Evolutionary conservation across 129 eudicot genomes (phyloP).

Genomic region (Gnaphalium uliginosum): DNA sequence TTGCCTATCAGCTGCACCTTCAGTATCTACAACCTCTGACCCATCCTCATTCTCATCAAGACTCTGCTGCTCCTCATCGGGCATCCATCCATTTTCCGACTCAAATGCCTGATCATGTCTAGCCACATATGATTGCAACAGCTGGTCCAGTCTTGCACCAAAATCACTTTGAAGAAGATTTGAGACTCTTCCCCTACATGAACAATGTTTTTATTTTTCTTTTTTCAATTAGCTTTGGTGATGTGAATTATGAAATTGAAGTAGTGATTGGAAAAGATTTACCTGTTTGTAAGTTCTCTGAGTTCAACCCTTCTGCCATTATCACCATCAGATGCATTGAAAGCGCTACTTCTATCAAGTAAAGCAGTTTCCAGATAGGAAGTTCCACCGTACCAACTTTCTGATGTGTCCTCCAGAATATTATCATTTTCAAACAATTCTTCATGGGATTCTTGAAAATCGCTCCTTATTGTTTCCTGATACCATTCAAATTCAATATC

Average conservation of each 20-base stretch:
- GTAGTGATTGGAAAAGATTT: conserved; percentile 4
- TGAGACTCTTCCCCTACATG: conserved; percentile 78
- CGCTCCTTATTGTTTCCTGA: conserved; percentile 34
- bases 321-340: conserved; percentile 58
- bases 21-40: conserved; percentile 29
- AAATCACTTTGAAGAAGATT: conserved; percentile 91
- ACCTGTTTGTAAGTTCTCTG: conserved; percentile 81
- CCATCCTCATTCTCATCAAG: conserved; percentile 35
- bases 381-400: conserved; percentile 41
- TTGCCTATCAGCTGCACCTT: conserved; percentile 35
- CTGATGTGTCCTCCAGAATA: conserved; percentile 40
- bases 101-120: conserved; percentile 58
- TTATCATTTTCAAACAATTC: conserved; percentile 34
- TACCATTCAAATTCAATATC: conserved; percentile 25
- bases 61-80: conserved; percentile 35
- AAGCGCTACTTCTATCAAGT: conserved; percentile 40
- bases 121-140: conserved; percentile 74
- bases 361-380: conserved; percentile 34
- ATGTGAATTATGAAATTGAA: conserved; percentile 1
- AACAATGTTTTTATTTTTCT: neutral
- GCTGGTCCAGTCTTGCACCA: conserved; percentile 70
- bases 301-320: conserved; percentile 51
- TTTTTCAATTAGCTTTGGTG: neutral
- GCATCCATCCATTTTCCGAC: conserved; percentile 45
- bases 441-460: conserved; percentile 48